Evolutionary conservation across 1,139 yeast species (phyloP).

Genomic region (Torulaspora globosa): DNA sequence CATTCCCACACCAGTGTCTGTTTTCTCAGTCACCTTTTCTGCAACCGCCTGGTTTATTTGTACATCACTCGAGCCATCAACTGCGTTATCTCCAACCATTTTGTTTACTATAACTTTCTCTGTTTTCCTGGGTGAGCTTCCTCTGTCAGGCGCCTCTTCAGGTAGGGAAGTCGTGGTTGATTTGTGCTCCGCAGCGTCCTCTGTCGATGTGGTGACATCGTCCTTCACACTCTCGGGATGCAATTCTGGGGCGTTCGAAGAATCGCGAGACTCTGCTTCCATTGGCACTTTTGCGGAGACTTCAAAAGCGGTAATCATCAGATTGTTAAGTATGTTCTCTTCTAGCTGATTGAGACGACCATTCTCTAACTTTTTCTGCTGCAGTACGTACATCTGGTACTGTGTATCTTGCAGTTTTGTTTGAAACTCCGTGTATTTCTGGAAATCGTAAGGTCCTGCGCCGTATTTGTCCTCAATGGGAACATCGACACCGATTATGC

Average conservation of each 20-base stretch:
- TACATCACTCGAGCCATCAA: neutral
- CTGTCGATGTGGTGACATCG: neutral
- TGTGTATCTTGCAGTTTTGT: slow-evolving; percentile 36
- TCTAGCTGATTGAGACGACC: slow-evolving; percentile 19
- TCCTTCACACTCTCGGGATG: neutral
- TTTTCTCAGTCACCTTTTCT: neutral
- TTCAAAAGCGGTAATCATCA: slow-evolving; percentile 32
- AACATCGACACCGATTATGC: slow-evolving; percentile 49
- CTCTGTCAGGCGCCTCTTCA: neutral
- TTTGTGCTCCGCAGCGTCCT: neutral
- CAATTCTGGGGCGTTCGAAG: slow-evolving; percentile 3
- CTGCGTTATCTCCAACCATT: neutral
- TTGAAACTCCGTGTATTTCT: slow-evolving; percentile 38
- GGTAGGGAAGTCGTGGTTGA: neutral
- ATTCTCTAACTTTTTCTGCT: slow-evolving; percentile 25
- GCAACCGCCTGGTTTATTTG: neutral
- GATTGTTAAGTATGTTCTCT: slow-evolving; percentile 23
- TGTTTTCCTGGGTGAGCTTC: neutral
- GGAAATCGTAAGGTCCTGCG: slow-evolving; percentile 41
- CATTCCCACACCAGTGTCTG: neutral
- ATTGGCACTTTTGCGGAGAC: slow-evolving; percentile 31
- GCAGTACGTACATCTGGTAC: slow-evolving; percentile 31
- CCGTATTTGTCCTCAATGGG: slow-evolving; percentile 48
- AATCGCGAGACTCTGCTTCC: slow-evolving; percentile 16
- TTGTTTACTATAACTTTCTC: neutral